Base-by-base conservation (phyloP, 371 early-diverging fungal species). In the Apophysomyces elegans region DNA sequence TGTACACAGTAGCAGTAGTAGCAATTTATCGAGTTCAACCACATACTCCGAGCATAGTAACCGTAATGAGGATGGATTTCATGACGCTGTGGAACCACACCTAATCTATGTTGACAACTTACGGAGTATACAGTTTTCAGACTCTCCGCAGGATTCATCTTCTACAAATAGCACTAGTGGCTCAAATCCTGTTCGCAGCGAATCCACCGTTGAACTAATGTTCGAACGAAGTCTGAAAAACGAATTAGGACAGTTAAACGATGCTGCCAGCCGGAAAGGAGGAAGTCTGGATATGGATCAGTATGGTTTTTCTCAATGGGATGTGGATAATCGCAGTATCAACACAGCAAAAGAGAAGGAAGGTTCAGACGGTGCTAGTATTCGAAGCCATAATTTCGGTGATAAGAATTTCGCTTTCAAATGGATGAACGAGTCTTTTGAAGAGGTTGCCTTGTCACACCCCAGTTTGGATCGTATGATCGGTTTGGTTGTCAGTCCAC, bases 391-490 rank as follows among this genome's bases (percentile, higher is more conserved):
- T 64, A 77, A 76, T 36, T 83, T 83, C 65, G 83, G 80, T 44
- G 83, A 83, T 57, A 83, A 83, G 61, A 77, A 78, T 43, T 83
- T 80, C 63, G 83, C 83, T 1, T 76, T 76, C 46, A 62, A 75
- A 7, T 83, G 83, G 83, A 78, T 83, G 61, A 83, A 80, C 61
- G 80, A 83, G 50, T 72, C 76, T 0, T 83, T 83, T 72, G 83
- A 83, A 59, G 80, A 83, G 47, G 79, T 78, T 5, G 83, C 80
- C 2, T 64, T 83, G 38, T 77, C 80, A 1, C 80, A 83, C 71
- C 83, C 83, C 8, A 80, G 79, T 58, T 63, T 83, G 36, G 83
- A 83, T 64, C 75, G 80, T 32, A 83, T 83, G 83, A 78, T 83
- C 57, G 83, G 83, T 11, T 63, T 83, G 70, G 83, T 83, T 5